These are phyloP conservation scores for Clathrus columnatus DNA, from an alignment of 768 basidiomycete species.

Conservation along the genomic window DNA sequence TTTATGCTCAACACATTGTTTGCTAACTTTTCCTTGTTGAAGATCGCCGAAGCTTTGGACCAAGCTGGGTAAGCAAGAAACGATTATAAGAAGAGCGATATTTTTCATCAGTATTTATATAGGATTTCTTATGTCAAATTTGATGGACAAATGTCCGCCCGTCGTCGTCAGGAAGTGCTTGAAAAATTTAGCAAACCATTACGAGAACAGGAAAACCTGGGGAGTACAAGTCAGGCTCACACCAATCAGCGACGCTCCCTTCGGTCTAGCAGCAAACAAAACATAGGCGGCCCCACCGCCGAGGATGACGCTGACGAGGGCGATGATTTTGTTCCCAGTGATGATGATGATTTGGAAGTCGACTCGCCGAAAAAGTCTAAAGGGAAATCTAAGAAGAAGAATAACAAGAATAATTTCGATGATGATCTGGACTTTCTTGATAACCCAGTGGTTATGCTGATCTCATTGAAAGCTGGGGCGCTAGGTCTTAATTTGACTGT, in stretches of 20 bases:
- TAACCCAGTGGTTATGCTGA: conserved; percentile 76
- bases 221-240: no score
- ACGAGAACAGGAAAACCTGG: conserved; percentile 24
- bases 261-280: background rate
- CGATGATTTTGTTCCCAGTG: conserved; percentile 19
- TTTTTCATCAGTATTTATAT: conserved; percentile 4
- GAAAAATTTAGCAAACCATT: conserved; percentile 64
- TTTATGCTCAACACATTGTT: background rate
- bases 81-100: background rate
- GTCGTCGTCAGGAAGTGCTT: conserved; percentile 67
- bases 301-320: conserved; percentile 11
- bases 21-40: background rate
- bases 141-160: conserved; percentile 81
- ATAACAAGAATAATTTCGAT: conserved; percentile 4
- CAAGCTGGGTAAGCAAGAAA: conserved; percentile 44
- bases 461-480: conserved; percentile 78
- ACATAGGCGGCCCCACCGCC: background rate
- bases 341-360: conserved; percentile 22
- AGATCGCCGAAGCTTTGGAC: conserved; percentile 66
- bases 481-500: conserved; percentile 83
- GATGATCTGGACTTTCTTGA: conserved; percentile 18
- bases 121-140: conserved; percentile 76
- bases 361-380: conserved; percentile 33
- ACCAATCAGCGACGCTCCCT: conserved; percentile 11
- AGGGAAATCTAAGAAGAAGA: conserved; percentile 31